Conservation (phyloP, 768 basidiomycete genomes). For the Ramaria sp. region DNA sequence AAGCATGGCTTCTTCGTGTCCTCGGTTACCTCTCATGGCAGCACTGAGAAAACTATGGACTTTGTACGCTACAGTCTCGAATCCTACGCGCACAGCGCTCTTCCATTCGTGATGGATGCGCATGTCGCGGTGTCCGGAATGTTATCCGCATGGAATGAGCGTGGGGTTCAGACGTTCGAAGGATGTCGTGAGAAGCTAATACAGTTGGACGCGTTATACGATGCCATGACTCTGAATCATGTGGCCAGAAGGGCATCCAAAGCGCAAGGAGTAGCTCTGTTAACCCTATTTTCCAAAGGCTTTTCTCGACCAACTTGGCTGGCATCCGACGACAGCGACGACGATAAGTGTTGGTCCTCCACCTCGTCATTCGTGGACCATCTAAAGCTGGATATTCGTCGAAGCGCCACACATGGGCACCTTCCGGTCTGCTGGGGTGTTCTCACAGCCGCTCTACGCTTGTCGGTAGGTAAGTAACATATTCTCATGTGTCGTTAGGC, state of each 20-base stretch:
- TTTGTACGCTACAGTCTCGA: constrained; percentile 66
- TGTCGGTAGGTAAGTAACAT: constrained; percentile 52
- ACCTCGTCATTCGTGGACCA: constrained; percentile 40
- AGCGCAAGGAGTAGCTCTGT: constrained; percentile 85
- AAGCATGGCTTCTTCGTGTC: constrained; percentile 67
- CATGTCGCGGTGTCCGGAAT: constrained; percentile 31
- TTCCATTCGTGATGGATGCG: constrained; percentile 71
- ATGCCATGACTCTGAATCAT: constrained; percentile 83
- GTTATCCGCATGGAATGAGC: not conserved
- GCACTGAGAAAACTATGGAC: constrained; percentile 24
- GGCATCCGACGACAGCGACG: constrained; percentile 13
- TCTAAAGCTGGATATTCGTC: constrained; percentile 59
- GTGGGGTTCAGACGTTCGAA: constrained; percentile 9
- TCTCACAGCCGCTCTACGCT: constrained; percentile 63
- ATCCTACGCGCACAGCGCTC: constrained; percentile 68
- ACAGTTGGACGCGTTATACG: constrained; percentile 66
- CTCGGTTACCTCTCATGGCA: constrained; percentile 21
- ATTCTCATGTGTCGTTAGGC: not conserved
- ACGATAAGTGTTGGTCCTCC: constrained; percentile 17
- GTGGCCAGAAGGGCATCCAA: constrained; percentile 79
- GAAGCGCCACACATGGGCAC: constrained; percentile 65
- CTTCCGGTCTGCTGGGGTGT: constrained; percentile 88
- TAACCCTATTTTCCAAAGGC: constrained; percentile 79
- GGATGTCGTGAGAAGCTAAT: constrained; percentile 32
- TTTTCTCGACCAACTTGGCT: constrained; percentile 46